phyloP scores from a whole-genome alignment of 768 basidiomycete species.

The Lyophyllum decastes region DNA sequence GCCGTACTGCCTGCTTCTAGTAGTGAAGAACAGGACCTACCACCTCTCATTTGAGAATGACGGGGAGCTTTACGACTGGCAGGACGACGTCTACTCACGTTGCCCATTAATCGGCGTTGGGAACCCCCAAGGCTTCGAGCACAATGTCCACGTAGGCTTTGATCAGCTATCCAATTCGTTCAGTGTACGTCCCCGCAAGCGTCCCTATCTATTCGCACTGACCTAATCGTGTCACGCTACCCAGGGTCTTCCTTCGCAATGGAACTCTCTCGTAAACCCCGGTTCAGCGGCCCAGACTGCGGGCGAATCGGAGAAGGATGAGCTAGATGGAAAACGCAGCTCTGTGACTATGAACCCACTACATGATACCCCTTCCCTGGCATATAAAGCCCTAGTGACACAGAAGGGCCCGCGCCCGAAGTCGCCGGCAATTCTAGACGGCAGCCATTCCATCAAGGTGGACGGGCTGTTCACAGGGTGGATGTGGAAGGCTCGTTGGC shows the following conservation, averaged over 20 bases:
- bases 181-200: constrained; percentile 22
- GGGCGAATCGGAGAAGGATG: constrained; percentile 5
- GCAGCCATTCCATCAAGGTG: constrained; percentile 70
- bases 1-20: constrained; percentile 36
- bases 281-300: background rate
- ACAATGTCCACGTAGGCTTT: constrained; percentile 40
- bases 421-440: constrained; percentile 49
- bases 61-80: constrained; percentile 45
- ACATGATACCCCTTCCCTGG: constrained; percentile 13
- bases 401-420: constrained; percentile 10
- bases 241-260: constrained; percentile 18
- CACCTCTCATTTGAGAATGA: constrained; percentile 39
- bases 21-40: constrained; percentile 31
- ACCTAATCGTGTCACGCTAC: background rate
- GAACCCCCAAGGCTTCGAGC: constrained; percentile 38
- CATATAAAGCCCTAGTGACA: constrained; percentile 11
- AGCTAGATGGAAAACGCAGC: constrained; percentile 2
- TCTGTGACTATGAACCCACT: background rate
- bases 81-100: constrained; percentile 44
- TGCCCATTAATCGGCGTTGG: constrained; percentile 37
- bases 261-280: constrained; percentile 14
- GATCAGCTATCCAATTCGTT: constrained; percentile 31
- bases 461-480: constrained; percentile 71
- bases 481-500: constrained; percentile 77
- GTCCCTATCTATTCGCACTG: background rate